phyloP scores from a whole-genome alignment of 768 basidiomycete genomes.

The Podaxis mareebaensis region DNA sequence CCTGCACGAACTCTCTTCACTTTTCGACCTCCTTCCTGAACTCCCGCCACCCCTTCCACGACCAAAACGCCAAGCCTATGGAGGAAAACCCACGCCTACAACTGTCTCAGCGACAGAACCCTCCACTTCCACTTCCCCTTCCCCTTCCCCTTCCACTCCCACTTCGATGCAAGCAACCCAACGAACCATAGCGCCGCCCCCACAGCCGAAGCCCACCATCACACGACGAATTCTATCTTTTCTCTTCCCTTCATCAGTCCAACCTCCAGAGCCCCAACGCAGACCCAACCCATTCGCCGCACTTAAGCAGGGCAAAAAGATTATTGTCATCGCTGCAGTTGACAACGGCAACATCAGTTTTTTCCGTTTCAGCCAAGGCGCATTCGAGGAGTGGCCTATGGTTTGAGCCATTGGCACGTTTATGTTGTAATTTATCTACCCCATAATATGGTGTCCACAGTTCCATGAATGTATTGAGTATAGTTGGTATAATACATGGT shows the following conservation, averaged over 20 bases:
- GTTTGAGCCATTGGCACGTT: slow-evolving; percentile 9
- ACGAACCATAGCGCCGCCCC: neutral
- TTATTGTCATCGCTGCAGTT: slow-evolving; percentile 82
- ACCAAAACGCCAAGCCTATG: slow-evolving; percentile 30
- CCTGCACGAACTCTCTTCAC: slow-evolving; percentile 68
- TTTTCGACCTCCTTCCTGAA: slow-evolving; percentile 74
- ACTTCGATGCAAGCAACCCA: neutral
- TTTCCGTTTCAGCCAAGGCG: slow-evolving; percentile 84
- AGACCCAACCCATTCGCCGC: slow-evolving; percentile 74
- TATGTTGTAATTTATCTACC: neutral
- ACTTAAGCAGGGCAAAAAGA: slow-evolving; percentile 83
- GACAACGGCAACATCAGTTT: slow-evolving; percentile 88
- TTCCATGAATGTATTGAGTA: neutral
- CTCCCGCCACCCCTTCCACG: slow-evolving; percentile 61
- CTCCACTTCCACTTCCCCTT: neutral
- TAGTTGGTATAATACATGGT: slow-evolving; percentile 5
- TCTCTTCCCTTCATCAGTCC: slow-evolving; percentile 29
- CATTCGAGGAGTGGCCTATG: slow-evolving; percentile 87
- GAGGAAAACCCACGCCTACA: slow-evolving; percentile 17
- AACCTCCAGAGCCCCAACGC: slow-evolving; percentile 25
- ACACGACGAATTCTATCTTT: slow-evolving; percentile 20
- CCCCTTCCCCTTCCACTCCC: neutral
- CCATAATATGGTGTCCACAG: neutral
- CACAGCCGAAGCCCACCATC: slow-evolving; percentile 12
- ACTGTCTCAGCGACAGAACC: slow-evolving; percentile 16